Evolutionary conservation across 1,139 yeast genomes (phyloP), one percentile per base, ranked within the genome.

Genomic region (Nadsonia commutata): DNA sequence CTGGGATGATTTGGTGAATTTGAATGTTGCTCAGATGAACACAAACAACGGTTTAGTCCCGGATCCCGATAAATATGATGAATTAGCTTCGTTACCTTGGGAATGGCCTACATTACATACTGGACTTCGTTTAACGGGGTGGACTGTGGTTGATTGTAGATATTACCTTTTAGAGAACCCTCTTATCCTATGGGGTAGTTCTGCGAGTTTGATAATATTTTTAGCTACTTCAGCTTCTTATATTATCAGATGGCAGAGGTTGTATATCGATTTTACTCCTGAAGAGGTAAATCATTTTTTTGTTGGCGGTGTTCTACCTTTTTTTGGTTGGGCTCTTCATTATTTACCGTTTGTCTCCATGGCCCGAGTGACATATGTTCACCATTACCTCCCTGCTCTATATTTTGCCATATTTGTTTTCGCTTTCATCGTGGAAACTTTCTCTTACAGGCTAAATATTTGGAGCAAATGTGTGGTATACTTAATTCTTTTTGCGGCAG

Each of bases 21-120:
- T 93, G 56, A 90, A 90, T 62, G 76, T 86, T 59, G 98, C 97
- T 19, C 93, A 90, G 96, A 86, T 88, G 96, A 95, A 96, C 20
- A 84, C 97, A 39, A 93, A 93, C 68, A 93, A 93, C 57, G 97
- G 95, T 2, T 73, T 90, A 58, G 78, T 90, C 46, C 97, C 98
- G 31, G 98, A 90, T 57, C 63, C 72, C 17, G 98, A 93, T 54
- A 88, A 90, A 65, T 78, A 75, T 55, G 99, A 93, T 60, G 90
- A 80, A 53, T 73, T 93, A 54, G 94, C 97, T 1, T 85, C 96
- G 17, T 61, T 76, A 41, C 90, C 90, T 55, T 93, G 98, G 98
- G 90, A 93, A 72, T 93, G 99, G 99, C 99, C 99, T 46, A 74
- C 90, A 31, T 73, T 88, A 56, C 72, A 84, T 63, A 82, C 78